Evolutionary conservation across 768 basidiomycete species (phyloP).

Genomic region (Xerocomellus chrysenteron): DNA sequence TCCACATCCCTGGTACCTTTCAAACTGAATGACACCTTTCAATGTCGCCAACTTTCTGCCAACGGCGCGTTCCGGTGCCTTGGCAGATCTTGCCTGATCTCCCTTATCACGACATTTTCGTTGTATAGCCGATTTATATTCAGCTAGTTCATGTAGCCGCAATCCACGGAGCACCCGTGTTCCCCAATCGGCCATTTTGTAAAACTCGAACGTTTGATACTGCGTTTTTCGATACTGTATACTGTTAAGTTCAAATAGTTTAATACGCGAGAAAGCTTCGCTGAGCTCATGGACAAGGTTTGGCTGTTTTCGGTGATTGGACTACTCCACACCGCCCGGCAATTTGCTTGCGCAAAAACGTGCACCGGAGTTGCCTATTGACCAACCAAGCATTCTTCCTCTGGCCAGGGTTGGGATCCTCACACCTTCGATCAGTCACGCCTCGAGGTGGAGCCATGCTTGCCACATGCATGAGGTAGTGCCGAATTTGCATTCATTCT

Average conservation of each 20-base stretch:
- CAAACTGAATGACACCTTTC: conserved; percentile 8
- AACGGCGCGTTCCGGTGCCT: conserved; percentile 22
- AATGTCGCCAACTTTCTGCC: neutral
- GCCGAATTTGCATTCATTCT: conserved; percentile 34
- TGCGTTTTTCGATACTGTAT: conserved; percentile 5
- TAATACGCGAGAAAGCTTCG: conserved; percentile 27
- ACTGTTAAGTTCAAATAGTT: conserved; percentile 21
- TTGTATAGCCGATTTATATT: conserved; percentile 8
- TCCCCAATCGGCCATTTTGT: conserved; percentile 8
- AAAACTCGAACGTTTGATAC: conserved; percentile 7
- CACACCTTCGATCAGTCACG: conserved; percentile 33
- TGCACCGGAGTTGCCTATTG: conserved; percentile 22
- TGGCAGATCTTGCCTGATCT: conserved; percentile 12
- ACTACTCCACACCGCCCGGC: conserved; percentile 26
- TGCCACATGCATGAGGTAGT: conserved; percentile 30
- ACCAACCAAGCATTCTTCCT: conserved; percentile 8
- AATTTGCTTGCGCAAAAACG: conserved; percentile 19
- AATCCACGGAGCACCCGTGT: conserved; percentile 8
- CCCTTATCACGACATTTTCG: conserved; percentile 5
- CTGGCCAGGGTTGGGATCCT: conserved; percentile 29
- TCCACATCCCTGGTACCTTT: conserved; percentile 24
- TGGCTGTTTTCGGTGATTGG: conserved; percentile 24
- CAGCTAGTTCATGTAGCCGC: conserved; percentile 1
- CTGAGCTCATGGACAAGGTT: conserved; percentile 33
- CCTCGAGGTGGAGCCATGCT: conserved; percentile 36